Evolutionary conservation across 768 basidiomycete genomes (phyloP), one percentile per base, ranked within the genome.

Genomic region (Amanita rubescens): DNA sequence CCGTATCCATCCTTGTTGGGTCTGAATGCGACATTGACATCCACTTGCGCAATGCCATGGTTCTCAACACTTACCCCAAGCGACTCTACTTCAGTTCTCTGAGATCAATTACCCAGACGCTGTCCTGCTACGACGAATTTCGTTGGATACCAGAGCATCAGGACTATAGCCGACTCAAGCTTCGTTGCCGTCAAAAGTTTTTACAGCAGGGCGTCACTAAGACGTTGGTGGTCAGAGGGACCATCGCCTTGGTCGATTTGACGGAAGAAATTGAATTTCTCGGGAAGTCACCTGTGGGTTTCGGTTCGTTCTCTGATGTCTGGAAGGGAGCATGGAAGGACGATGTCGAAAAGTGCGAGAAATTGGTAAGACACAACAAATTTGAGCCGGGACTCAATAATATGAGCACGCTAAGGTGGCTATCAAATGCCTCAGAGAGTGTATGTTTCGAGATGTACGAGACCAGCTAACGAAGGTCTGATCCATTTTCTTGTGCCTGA

Each of bases 301-400:
- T 75, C 63, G 81, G 82, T 1, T 73, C 78, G 5, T 84, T 82
- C 54, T 74, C 79, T 27, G 82, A 82, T 60, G 78, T 83, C 4
- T 83, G 81, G 81, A 78, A 79, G 62, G 81, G 77, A 0, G 55
- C 62, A 3, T 82, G 80, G 81, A 72, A 68, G 55, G 78, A 77
- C 51, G 65, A 73, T 11, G 69, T 69, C 60, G 76, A 68, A 59
- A 69, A 65, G 39, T 62, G 71, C 22, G 38, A 50, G n/a, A 62
- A 68, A 49, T 57, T 62, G 49, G 74, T 76, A 53, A 59, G 64
- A 48, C 19, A 24, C 35, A 19, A 44, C 30, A 4, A 33, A 32
- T 7, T 38, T 24, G 17, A 8, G 44, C 32, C 11, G 35, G 24
- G 15, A 24, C 22, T 5, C 32, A 51, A 30, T 58, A 37, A 27